Evolutionary conservation across 2,329 filamentous ascomycete genomes (phyloP).

Genomic region (Penicillium sp.): DNA sequence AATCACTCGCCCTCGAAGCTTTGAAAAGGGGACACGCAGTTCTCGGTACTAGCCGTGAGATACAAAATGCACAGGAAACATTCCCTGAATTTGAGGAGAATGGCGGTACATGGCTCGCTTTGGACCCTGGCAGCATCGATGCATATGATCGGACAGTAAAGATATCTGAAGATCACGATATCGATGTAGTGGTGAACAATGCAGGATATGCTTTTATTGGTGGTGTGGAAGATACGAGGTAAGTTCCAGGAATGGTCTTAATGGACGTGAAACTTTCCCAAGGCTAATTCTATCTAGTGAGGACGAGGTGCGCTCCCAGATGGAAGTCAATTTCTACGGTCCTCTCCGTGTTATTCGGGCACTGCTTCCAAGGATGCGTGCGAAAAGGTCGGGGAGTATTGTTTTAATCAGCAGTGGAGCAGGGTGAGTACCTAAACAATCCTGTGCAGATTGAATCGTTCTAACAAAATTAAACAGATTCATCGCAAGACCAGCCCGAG

Average conservation of each 20-base stretch:
- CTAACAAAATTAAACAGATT: slow-evolving; percentile 29
- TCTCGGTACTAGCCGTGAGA: slow-evolving; percentile 40
- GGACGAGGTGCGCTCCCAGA: slow-evolving; percentile 24
- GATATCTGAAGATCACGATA: background rate
- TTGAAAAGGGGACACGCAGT: slow-evolving; percentile 42
- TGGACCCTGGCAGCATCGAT: slow-evolving; percentile 14
- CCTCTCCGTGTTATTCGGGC: slow-evolving; percentile 47
- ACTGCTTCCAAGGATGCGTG: slow-evolving; percentile 48
- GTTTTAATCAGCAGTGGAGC: slow-evolving; percentile 58
- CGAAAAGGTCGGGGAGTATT: slow-evolving; percentile 43
- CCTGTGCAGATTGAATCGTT: background rate
- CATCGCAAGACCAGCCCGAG: slow-evolving; percentile 17
- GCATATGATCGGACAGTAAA: slow-evolving; percentile 5
- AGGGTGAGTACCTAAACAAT: slow-evolving; percentile 46
- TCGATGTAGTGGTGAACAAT: slow-evolving; percentile 26
- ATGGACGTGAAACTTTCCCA: background rate
- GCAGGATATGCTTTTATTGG: slow-evolving; percentile 31
- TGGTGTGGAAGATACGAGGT: slow-evolving; percentile 32
- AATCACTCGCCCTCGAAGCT: slow-evolving; percentile 36
- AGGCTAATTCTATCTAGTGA: slow-evolving; percentile 18
- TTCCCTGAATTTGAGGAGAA: slow-evolving; percentile 17
- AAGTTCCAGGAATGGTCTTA: background rate
- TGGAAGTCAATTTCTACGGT: slow-evolving; percentile 52
- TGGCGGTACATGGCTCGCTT: slow-evolving; percentile 22
- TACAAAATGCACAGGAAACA: slow-evolving; percentile 9